Base-by-base conservation (phyloP, 495 filamentous ascomycete species). In the Tuber borchii region DNA sequence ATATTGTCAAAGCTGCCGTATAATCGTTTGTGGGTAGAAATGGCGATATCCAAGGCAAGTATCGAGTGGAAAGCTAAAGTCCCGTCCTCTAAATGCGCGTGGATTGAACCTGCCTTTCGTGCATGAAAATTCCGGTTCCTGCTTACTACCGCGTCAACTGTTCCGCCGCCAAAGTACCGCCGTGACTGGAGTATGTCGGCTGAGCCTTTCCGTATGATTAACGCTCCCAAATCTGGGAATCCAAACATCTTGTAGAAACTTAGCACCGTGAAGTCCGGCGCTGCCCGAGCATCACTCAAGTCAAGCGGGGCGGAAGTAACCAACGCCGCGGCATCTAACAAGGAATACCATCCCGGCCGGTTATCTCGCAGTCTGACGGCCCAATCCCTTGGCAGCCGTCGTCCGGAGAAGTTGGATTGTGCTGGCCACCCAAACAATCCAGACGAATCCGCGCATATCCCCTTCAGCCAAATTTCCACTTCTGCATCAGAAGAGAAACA, bases 231-330 rank as follows among this genome's bases (percentile, higher is more conserved):
- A 81, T 98, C 93, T 0, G 95, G 95, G 80, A 97, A 97, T 7
- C 95, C 95, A 83, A 97, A 98, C 37, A 98, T 95, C 84, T 98
- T 98, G 84, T 97, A 96, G 80, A 98, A 93, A 85, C 93, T 97
- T 37, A 97, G 82, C 0, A 92, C 93, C 7, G 90, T 93, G 77
- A 97, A 97, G 80, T 98, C 95, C 0, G 95, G 93, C 1, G 92
- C 91, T 2, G 81, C 77, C 12, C 86, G 84, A 12, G 85, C 80
- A 78, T 91, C 83, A 72, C 89, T 87, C 37, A 98, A 82, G 82
- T 97, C 90, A 37, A 97, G 85, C 0, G 90, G 90, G 9, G 91
- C 87, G 3, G 94, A 97, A 14, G 93, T 90, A 5, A 91, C 91
- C 0, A 94, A 85, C 0, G 93, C 91, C 7, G 95, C 93, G n/a